Evolutionary conservation across 257 asterid species (phyloP).

Genomic region (Nicotiana attenuata): DNA sequence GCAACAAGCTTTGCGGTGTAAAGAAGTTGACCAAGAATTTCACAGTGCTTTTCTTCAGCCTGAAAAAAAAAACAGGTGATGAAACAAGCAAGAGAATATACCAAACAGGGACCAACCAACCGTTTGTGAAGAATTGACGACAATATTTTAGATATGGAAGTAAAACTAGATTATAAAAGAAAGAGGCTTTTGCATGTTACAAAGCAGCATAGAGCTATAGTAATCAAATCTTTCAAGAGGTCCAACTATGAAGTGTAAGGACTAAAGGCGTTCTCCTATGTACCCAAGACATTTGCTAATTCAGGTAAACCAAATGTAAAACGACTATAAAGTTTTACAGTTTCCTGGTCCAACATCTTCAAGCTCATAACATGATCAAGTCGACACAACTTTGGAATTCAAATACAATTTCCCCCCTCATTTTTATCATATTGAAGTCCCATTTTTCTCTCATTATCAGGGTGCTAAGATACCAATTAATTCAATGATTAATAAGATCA

Average conservation of each 20-base stretch:
- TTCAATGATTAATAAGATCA: background rate
- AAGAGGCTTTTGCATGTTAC: background rate
- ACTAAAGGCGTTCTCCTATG: background rate
- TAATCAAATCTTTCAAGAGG: background rate
- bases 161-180: background rate
- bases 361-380: background rate
- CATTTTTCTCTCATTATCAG: background rate
- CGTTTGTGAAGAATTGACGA: background rate
- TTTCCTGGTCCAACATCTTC: background rate
- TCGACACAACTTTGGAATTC: background rate
- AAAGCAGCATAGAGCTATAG: background rate
- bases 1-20: slow-evolving; percentile 82
- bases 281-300: background rate
- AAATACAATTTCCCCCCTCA: background rate
- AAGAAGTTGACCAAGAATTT: slow-evolving; percentile 78
- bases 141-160: background rate
- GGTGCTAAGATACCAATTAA: background rate
- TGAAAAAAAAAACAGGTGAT: slow-evolving; percentile 7
- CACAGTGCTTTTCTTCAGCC: slow-evolving; percentile 84
- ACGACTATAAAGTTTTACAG: background rate
- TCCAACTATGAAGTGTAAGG: background rate
- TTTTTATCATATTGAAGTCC: background rate
- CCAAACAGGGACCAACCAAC: background rate
- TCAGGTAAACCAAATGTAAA: background rate
- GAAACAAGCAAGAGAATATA: background rate